These are phyloP conservation scores for Colletotrichum orbiculare DNA, from an alignment of 2,329 filamentous ascomycete genomes.

Conservation along the genomic window DNA sequence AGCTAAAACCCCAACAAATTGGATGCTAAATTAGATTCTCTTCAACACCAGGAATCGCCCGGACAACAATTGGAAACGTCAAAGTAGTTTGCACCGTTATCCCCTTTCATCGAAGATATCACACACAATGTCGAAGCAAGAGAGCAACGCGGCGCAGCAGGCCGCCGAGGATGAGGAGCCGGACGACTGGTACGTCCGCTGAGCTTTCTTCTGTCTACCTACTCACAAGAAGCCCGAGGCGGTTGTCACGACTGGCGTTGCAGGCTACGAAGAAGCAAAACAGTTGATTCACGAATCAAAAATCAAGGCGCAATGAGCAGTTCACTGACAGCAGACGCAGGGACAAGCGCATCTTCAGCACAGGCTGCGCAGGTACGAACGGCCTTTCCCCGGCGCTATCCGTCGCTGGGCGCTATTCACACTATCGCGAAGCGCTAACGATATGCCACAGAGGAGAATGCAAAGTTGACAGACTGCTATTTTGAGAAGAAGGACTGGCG, in stretches of 20 bases:
- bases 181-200: slow-evolving; percentile 83
- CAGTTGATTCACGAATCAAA: not conserved
- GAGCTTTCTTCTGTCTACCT: not conserved
- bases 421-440: slow-evolving; percentile 9
- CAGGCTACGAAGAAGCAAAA: not conserved
- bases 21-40: not conserved
- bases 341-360: slow-evolving; percentile 98
- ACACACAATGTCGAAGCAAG: slow-evolving; percentile 65
- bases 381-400: slow-evolving; percentile 1
- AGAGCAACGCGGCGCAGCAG: slow-evolving; percentile 54
- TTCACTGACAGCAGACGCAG: slow-evolving; percentile 57
- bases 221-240: not conserved
- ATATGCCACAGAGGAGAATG: slow-evolving; percentile 77
- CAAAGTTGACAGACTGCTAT: slow-evolving; percentile 93
- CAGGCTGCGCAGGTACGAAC: slow-evolving; percentile 83
- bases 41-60: no score
- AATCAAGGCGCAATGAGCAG: not conserved
- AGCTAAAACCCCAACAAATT: slow-evolving; percentile 15
- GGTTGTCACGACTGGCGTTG: not conserved
- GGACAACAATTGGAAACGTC: no score
- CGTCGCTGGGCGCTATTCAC: not conserved
- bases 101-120: not conserved
- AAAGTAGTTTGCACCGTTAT: no score
- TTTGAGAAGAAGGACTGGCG: slow-evolving; percentile 97
- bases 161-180: slow-evolving; percentile 80